Evolutionary conservation across 306 rosid species (phyloP).

Genomic region (Argentina anserina): DNA sequence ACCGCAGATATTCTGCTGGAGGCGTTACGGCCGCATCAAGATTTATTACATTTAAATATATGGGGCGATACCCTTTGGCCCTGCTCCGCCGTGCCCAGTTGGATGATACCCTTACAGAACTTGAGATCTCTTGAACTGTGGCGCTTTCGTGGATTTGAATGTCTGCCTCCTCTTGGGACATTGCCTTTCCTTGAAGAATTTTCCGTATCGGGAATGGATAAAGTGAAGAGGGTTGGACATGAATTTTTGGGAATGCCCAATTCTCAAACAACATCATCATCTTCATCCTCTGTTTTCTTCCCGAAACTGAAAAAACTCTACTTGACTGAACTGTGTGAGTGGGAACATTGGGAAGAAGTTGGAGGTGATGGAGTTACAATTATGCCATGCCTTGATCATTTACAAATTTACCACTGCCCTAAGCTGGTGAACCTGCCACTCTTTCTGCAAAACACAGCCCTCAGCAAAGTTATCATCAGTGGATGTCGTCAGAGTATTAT

Average conservation of each 20-base stretch:
- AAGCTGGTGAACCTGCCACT: not conserved
- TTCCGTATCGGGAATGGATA: not conserved
- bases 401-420: not conserved
- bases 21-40: conserved; percentile 11
- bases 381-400: conserved; percentile 7
- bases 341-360: conserved; percentile 8
- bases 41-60: no score
- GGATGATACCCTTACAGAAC: conserved; percentile 1
- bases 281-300: not conserved
- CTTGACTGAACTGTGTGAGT: accelerated
- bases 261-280: not conserved
- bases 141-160: no score
- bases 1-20: no score
- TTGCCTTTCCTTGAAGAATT: not conserved
- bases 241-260: conserved; percentile 7
- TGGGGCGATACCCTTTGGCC: no score
- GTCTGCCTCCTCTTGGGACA: conserved; percentile 1
- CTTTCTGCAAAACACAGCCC: conserved; percentile 2
- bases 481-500: not conserved
- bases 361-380: not conserved
- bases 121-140: not conserved
- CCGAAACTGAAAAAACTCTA: not conserved
- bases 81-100: not conserved
- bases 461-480: not conserved
- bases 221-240: conserved; percentile 9